Base-by-base conservation (phyloP, 345 rosid genomes). In the Hibiscus syriacus region DNA sequence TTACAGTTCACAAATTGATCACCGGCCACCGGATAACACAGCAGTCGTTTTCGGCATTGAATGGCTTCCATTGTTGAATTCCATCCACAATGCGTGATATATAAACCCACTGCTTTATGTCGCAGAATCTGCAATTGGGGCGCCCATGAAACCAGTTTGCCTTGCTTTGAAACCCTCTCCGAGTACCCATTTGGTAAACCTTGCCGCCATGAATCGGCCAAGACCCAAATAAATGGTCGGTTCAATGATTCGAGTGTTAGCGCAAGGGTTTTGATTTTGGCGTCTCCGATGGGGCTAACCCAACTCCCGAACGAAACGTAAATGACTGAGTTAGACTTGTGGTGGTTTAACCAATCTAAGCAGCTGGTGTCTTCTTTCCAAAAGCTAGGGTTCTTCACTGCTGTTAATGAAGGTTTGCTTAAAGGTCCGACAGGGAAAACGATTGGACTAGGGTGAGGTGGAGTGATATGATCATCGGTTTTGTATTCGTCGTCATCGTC, bases 51-150 rank as follows among this genome's bases (percentile, higher is more conserved):
- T 6, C 55, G 70, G 69, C 81, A 81, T 34, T 76, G 75, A 6
- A 87, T 71, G 4, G 87, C 96, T 73, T 87, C 98, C 82, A 82
- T 67, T 0, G 84, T 87, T 1, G 98, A 92, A 71, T 92, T 92
- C 98, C 98, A 92, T 5, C 96, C 98, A 61, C 98, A 92, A n/a
- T 92, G 98, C 1, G 87, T 86, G 4, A 89, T 66, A 55, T 64
- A 92, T 34, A 87, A 79, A 6, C 86, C 87, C 0, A 89, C 87
- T 0, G 87, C 81, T 4, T 66, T 34, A 62, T 82, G 87, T 10
- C 64, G 61, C 66, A 92, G 77, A 23, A 92, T 77, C 70, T 80
- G 80, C 58, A 80, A 0, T 16, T 92, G 98, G 0, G 93, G 96
- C 0, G 93, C 90, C 98, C 98, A 89, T 0, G 84, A 61, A 12